phyloP scores from a whole-genome alignment of 1,284 basidiomycete genomes.

The Ustilago nuda region DNA sequence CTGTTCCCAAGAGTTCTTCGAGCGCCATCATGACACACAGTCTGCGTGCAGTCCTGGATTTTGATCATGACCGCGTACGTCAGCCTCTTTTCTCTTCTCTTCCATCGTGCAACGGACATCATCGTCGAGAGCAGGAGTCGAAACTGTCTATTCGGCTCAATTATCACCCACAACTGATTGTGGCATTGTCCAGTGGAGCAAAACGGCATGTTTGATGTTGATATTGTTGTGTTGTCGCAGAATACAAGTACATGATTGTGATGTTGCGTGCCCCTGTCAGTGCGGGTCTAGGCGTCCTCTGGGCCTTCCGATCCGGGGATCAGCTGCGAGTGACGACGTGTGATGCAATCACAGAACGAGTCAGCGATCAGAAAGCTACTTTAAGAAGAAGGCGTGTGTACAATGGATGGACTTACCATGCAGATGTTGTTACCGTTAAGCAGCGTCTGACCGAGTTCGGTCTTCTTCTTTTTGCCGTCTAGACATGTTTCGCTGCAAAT shows the following conservation, averaged over 20 bases:
- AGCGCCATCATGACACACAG: neutral
- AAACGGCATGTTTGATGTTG: constrained; percentile 3
- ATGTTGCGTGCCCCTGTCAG: neutral
- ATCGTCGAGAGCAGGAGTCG: neutral
- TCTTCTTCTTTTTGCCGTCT: constrained; percentile 83
- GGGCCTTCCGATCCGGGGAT: constrained; percentile 56
- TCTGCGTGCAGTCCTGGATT: too few relatives aligned
- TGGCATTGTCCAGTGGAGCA: neutral
- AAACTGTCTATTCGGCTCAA: too few relatives aligned
- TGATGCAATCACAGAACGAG: neutral
- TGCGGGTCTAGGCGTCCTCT: constrained; percentile 16
- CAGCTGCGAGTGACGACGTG: constrained; percentile 23
- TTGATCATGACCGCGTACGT: too few relatives aligned
- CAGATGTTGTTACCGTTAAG: constrained; percentile 98
- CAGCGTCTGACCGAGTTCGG: constrained; percentile 86
- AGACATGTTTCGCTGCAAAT: constrained; percentile 82
- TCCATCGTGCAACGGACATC: neutral
- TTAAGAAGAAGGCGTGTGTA: neutral
- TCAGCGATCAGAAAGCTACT: neutral
- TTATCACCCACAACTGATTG: too few relatives aligned
- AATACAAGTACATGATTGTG: constrained; percentile 35
- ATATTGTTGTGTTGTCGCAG: neutral
- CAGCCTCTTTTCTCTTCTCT: too few relatives aligned
- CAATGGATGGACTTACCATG: constrained; percentile 76
- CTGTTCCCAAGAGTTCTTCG: neutral